These are phyloP conservation scores for Trichoderma semiorbis DNA, from an alignment of 2,329 filamentous ascomycete species.

Conservation along the genomic window DNA sequence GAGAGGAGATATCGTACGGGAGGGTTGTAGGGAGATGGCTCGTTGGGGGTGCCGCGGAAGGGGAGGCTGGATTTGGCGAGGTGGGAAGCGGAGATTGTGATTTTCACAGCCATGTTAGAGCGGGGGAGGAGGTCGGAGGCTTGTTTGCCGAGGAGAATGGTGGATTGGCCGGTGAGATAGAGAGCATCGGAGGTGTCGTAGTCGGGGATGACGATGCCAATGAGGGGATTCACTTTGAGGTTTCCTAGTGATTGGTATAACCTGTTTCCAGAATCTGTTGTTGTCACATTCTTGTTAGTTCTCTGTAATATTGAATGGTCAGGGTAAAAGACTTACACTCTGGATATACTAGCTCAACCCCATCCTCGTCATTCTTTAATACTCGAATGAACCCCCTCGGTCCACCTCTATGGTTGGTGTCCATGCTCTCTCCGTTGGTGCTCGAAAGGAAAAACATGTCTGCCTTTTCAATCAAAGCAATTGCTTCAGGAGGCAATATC, in stretches of 20 bases:
- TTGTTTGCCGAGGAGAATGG: conserved; percentile 61
- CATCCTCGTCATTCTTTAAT: conserved; percentile 49
- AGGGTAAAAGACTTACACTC: conserved; percentile 51
- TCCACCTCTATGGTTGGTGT: conserved; percentile 79
- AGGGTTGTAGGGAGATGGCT: conserved; percentile 77
- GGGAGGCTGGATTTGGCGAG: conserved; percentile 64
- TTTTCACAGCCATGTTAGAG: conserved; percentile 68
- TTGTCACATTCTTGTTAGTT: neutral
- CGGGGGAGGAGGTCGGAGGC: conserved; percentile 63
- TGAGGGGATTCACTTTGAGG: conserved; percentile 59
- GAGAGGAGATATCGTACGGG: conserved; percentile 59
- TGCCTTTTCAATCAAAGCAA: conserved; percentile 57
- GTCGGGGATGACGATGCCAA: conserved; percentile 71
- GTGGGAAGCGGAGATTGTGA: conserved; percentile 58
- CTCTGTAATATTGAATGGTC: neutral
- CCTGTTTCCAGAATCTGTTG: conserved; percentile 68
- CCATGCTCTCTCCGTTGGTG: conserved; percentile 66
- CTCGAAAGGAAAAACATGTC: conserved; percentile 80
- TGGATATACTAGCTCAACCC: conserved; percentile 64
- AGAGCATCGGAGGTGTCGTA: conserved; percentile 70
- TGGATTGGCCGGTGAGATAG: conserved; percentile 67
- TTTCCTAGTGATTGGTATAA: conserved; percentile 84
- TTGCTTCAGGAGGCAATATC: conserved; percentile 50
- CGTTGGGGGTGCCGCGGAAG: conserved; percentile 59
- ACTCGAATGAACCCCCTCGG: conserved; percentile 70